These are phyloP conservation scores for Raphanus raphanistrum DNA, from an alignment of 345 rosid species.

Conservation along the genomic window DNA sequence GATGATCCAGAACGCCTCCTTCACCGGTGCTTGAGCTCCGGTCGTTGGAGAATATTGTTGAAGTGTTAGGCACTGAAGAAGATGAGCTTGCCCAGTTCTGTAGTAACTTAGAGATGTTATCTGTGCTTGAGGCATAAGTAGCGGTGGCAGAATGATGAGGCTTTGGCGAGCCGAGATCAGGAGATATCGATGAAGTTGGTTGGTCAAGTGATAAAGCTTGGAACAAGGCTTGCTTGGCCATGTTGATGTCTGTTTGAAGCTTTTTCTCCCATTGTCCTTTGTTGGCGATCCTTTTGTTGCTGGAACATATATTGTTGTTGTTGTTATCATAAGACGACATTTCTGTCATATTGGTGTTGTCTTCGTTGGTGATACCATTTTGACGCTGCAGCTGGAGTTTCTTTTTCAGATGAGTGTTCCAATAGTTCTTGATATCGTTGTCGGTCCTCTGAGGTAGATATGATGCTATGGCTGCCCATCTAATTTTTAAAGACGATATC, in stretches of 20 bases:
- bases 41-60: conserved; percentile 31
- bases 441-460: conserved; percentile 97
- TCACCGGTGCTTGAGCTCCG: conserved; percentile 39
- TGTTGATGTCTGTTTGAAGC: conserved; percentile 85
- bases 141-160: conserved; percentile 18
- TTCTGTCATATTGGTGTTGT: conserved; percentile 15
- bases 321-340: conserved; percentile 5
- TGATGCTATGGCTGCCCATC: conserved; percentile 99
- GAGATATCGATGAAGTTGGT: conserved; percentile 32
- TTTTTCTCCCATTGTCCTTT: conserved; percentile 90
- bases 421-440: conserved; percentile 87
- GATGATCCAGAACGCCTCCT: conserved; percentile 43
- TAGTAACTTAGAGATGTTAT: conserved; percentile 67
- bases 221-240: conserved; percentile 76
- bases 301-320: conserved; percentile 4
- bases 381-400: conserved; percentile 50
- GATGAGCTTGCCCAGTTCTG: conserved; percentile 59
- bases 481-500: conserved; percentile 25
- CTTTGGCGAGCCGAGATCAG: conserved; percentile 11
- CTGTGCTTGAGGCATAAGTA: conserved; percentile 63
- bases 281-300: conserved; percentile 25
- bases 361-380: conserved; percentile 19
- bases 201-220: conserved; percentile 80
- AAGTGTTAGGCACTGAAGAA: conserved; percentile 36
- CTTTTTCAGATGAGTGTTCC: conserved; percentile 92